phyloP scores from a whole-genome alignment of 768 basidiomycete genomes.

The Serendipita sp. region DNA sequence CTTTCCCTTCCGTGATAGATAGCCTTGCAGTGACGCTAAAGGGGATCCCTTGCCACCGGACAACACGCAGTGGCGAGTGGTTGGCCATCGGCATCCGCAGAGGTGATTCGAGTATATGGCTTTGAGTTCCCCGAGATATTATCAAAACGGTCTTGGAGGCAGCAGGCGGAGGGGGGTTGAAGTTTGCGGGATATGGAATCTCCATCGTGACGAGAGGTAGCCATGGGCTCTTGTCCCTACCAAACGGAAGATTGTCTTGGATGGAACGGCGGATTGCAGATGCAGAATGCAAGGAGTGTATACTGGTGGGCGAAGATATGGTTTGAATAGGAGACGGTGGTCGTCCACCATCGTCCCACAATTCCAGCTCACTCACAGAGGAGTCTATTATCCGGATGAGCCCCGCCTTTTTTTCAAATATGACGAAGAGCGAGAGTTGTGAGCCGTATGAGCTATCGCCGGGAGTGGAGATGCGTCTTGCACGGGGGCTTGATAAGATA shows the following conservation, averaged over 20 bases:
- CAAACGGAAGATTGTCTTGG: conserved; percentile 26
- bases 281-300: conserved; percentile 15
- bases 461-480: conserved; percentile 26
- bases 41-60: conserved; percentile 47
- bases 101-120: conserved; percentile 53
- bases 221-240: conserved; percentile 33
- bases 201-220: conserved; percentile 33
- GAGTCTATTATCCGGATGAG: conserved; percentile 69
- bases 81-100: conserved; percentile 37
- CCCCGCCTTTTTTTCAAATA: conserved; percentile 81
- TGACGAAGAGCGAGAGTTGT: conserved; percentile 64
- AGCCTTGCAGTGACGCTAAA: conserved; percentile 38
- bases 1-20: conserved; percentile 22
- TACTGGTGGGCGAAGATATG: conserved; percentile 17
- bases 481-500: conserved; percentile 35
- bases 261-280: conserved; percentile 29
- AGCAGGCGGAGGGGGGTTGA: conserved; percentile 12
- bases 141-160: conserved; percentile 36
- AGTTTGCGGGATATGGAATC: conserved; percentile 24
- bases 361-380: conserved; percentile 61
- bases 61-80: conserved; percentile 34
- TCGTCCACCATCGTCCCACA: conserved; percentile 21
- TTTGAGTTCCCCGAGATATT: conserved; percentile 52
- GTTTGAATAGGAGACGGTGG: conserved; percentile 5
- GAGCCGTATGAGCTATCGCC: conserved; percentile 34